These are phyloP conservation scores for Fomitopsis palustris DNA, from an alignment of 1,284 basidiomycete species.

Conservation along the genomic window DNA sequence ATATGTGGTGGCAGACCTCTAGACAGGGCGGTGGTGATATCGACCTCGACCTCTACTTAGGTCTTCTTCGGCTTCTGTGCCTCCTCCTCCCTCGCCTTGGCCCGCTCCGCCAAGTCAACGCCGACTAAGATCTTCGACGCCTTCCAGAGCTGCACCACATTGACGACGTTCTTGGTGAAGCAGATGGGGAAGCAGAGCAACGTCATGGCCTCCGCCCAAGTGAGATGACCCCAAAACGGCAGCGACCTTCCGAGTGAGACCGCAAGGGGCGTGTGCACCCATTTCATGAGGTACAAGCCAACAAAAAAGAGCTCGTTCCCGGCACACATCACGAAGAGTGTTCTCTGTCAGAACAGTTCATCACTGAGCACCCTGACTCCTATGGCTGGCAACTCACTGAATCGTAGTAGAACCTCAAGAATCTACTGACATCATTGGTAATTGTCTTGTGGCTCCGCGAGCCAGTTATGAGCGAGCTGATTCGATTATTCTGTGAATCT, in stretches of 20 bases:
- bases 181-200: slow-evolving; percentile 70
- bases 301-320: slow-evolving; percentile 98
- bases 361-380: neutral
- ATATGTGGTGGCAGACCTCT: neutral
- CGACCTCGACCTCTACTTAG: slow-evolving; percentile 5
- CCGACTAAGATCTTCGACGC: slow-evolving; percentile 94
- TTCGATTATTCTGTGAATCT: slow-evolving; percentile 1
- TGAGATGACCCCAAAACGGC: slow-evolving; percentile 40
- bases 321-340: slow-evolving; percentile 93
- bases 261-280: slow-evolving; percentile 60
- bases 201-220: slow-evolving; percentile 84
- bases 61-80: slow-evolving; percentile 18
- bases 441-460: slow-evolving; percentile 92
- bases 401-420: slow-evolving; percentile 92
- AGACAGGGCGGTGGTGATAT: neutral
- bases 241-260: slow-evolving; percentile 39
- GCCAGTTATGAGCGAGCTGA: slow-evolving; percentile 90
- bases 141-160: slow-evolving; percentile 97
- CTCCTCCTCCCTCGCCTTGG: slow-evolving; percentile 56
- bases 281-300: slow-evolving; percentile 92
- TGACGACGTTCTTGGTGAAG: slow-evolving; percentile 89
- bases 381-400: slow-evolving; percentile 52
- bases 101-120: slow-evolving; percentile 83
- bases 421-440: slow-evolving; percentile 87
- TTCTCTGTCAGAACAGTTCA: slow-evolving; percentile 45